These are phyloP conservation scores for Pseudocercospora crystallina DNA, from an alignment of 2,329 filamentous ascomycete species.

Conservation along the genomic window DNA sequence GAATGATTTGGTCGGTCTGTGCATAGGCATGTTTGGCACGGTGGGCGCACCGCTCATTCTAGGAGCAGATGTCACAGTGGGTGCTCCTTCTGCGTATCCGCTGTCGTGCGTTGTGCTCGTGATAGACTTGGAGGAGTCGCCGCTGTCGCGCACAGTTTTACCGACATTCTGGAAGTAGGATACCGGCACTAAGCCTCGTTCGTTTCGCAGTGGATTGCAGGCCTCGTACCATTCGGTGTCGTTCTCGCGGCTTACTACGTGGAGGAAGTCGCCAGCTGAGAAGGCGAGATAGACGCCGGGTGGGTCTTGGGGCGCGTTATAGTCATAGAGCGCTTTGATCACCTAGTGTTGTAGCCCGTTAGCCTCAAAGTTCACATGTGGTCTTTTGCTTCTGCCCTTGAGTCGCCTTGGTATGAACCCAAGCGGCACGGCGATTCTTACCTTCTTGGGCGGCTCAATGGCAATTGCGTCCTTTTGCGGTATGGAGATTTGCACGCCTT, in stretches of 20 bases:
- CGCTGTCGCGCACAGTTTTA: slow-evolving; percentile 88
- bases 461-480: slow-evolving; percentile 82
- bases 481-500: slow-evolving; percentile 72
- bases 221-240: slow-evolving; percentile 97
- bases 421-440: slow-evolving; percentile 41
- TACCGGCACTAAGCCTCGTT: slow-evolving; percentile 88
- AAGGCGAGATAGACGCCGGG: slow-evolving; percentile 74
- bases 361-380: slow-evolving; percentile 10
- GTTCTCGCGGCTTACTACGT: slow-evolving; percentile 94
- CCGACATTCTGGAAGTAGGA: slow-evolving; percentile 90
- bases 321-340: slow-evolving; percentile 94
- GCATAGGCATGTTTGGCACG: slow-evolving; percentile 28
- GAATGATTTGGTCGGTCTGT: slow-evolving; percentile 40
- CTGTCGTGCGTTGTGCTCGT: slow-evolving; percentile 75
- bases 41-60: slow-evolving; percentile 31
- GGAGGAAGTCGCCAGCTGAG: slow-evolving; percentile 93
- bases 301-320: slow-evolving; percentile 62
- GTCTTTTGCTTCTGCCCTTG: not conserved
- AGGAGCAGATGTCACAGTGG: slow-evolving; percentile 32
- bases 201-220: slow-evolving; percentile 88
- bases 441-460: slow-evolving; percentile 91
- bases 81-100: slow-evolving; percentile 68
- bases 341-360: slow-evolving; percentile 58
- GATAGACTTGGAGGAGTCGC: slow-evolving; percentile 43
- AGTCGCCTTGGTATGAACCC: not conserved